Evolutionary conservation across 1,284 basidiomycete genomes (phyloP).

Genomic region (Naganishia albida): DNA sequence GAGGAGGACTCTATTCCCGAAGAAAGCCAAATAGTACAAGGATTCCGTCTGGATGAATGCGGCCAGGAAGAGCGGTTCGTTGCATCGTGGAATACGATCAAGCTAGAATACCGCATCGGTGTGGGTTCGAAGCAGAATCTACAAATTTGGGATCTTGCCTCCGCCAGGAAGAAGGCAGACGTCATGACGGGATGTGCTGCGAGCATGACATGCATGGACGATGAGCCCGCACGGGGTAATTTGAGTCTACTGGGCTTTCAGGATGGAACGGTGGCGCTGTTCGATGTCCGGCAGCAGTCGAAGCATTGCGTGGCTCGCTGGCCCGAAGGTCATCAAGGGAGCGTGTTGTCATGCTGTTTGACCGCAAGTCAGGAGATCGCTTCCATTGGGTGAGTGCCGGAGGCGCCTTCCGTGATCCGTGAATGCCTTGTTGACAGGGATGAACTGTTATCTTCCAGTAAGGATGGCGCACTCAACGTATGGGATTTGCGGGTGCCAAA

Average conservation of each 20-base stretch:
- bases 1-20: background rate
- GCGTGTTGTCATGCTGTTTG: conserved; percentile 17
- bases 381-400: conserved; percentile 25
- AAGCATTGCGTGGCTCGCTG: conserved; percentile 17
- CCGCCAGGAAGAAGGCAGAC: background rate
- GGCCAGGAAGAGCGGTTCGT: background rate
- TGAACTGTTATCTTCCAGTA: background rate
- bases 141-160: conserved; percentile 26
- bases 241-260: conserved; percentile 22
- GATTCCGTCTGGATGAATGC: conserved; percentile 7
- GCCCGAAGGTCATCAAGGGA: conserved; percentile 4
- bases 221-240: conserved; percentile 24
- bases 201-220: conserved; percentile 28
- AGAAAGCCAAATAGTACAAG: conserved; percentile 9
- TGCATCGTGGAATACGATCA: conserved; percentile 2
- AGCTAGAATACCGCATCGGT: conserved; percentile 8
- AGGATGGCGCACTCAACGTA: conserved; percentile 25
- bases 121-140: conserved; percentile 6
- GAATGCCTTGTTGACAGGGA: background rate
- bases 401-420: too few species aligned
- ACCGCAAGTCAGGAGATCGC: conserved; percentile 31
- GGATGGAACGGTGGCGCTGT: conserved; percentile 28
- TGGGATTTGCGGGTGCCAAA: conserved; percentile 31
- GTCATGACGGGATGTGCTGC: background rate
- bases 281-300: conserved; percentile 24